Evolutionary conservation across 768 basidiomycete genomes (phyloP).

Genomic region (Phylloporus scabripes): DNA sequence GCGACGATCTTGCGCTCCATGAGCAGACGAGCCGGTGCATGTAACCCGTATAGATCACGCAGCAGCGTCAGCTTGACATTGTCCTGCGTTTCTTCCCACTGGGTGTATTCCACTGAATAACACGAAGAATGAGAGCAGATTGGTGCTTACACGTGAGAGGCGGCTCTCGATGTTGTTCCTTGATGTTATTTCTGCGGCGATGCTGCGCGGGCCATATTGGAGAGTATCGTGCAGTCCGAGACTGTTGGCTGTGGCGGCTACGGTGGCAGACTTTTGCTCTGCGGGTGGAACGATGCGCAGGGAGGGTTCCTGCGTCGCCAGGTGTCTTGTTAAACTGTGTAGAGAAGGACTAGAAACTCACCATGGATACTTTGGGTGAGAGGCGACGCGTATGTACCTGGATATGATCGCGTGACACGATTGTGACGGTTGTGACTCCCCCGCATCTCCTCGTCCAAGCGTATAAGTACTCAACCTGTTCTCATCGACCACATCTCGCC

Average conservation of each 20-base stretch:
- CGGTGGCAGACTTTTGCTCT: constrained; percentile 53
- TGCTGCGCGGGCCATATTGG: constrained; percentile 74
- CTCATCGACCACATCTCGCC: not conserved
- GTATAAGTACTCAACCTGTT: constrained; percentile 8
- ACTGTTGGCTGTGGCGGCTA: constrained; percentile 62
- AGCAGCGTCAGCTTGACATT: constrained; percentile 79
- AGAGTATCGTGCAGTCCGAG: constrained; percentile 88
- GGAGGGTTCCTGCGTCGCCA: constrained; percentile 38
- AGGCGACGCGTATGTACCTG: constrained; percentile 15
- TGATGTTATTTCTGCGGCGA: constrained; percentile 69
- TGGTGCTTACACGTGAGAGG: constrained; percentile 62
- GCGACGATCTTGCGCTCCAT: constrained; percentile 93
- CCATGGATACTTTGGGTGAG: constrained; percentile 18
- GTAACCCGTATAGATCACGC: constrained; percentile 79
- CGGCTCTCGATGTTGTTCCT: constrained; percentile 59
- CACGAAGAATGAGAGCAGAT: not conserved
- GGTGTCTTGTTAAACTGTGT: not conserved
- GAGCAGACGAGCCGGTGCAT: constrained; percentile 80
- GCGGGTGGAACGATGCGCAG: constrained; percentile 58
- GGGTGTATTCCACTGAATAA: constrained; percentile 4
- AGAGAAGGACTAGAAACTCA: not conserved
- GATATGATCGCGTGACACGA: constrained; percentile 17
- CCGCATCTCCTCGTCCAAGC: constrained; percentile 9
- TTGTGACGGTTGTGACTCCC: constrained; percentile 29
- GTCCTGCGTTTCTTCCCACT: constrained; percentile 97